These are phyloP conservation scores for Meyerozyma sp. DNA, from an alignment of 1,139 yeast species.

Conservation along the genomic window DNA sequence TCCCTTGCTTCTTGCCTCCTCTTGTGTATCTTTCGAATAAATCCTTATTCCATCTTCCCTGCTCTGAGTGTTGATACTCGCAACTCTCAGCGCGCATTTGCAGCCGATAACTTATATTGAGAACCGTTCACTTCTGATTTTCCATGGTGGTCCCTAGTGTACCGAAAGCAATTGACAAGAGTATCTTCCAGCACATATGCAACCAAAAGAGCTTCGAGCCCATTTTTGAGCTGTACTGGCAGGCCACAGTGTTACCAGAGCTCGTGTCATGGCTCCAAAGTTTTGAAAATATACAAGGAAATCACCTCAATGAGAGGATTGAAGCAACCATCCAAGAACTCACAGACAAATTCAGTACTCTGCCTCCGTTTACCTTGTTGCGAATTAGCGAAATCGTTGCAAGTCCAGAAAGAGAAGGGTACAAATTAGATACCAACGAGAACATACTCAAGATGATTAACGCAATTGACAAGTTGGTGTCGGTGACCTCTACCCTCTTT, in stretches of 20 bases:
- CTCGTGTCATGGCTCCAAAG: neutral
- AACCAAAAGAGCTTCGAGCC: neutral
- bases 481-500: neutral
- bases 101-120: neutral
- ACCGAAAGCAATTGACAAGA: too few relatives aligned
- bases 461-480: neutral
- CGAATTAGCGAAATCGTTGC: constrained; percentile 50
- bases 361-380: constrained; percentile 57
- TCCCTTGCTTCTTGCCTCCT: too few relatives aligned
- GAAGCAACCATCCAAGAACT: constrained; percentile 16
- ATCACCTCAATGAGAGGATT: neutral
- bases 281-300: neutral
- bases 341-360: constrained; percentile 18
- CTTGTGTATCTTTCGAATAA: too few relatives aligned
- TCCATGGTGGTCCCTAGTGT: too few relatives aligned
- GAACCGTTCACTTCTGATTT: too few relatives aligned
- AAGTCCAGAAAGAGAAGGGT: constrained; percentile 30
- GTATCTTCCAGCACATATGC: neutral
- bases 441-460: neutral
- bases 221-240: constrained; percentile 6
- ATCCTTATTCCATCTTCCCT: neutral
- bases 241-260: neutral
- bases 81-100: neutral
- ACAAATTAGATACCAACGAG: constrained; percentile 4
- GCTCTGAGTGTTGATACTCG: neutral